Base-by-base conservation (phyloP, 129 eudicot species). In the Pulicaria dysenterica region DNA sequence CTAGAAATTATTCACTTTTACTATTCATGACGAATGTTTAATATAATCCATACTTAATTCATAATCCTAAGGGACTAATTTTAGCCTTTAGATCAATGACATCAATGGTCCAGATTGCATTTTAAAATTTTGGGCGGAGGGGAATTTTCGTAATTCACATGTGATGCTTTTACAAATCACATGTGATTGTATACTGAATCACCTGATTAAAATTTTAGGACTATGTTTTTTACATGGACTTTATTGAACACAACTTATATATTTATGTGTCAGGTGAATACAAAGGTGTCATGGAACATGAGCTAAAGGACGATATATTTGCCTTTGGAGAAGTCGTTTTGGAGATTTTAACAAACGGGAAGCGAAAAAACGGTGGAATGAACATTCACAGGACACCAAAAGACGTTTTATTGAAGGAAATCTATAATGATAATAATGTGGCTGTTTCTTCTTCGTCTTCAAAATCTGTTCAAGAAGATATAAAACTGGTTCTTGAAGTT, bases 261-360 rank as follows among this genome's bases (percentile, higher is more conserved):
- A 11, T 39, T 41, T 47, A 9, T 39, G 46, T 79, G 78, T 24
- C 89, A 92, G 98, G 87, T 57, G 88, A 82, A 69, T 72, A 77
- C 75, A 43, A 58, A 41, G 72, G 78, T 53, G 51, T 85, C 46
- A 74, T 81, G 48, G 83, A 82, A 37, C 86, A 94, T 39, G 96
- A 90, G 59, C 44, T 87, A 4, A 49, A 61, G 53, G 81, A 57
- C 54, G 98, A 94, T 68, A 73, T 94, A n/a, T 82, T 75, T 77
- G 81, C 67, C 78, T 94, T 90, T 39, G 99, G 99, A 15, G 86
- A 81, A 78, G 37, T 90, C 5, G 73, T 84, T 53, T 69, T 94
- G 50, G 93, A 94, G 76, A 80, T 86, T 40, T 75, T 90, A 58
- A 84, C 91, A 17, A 83, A 88, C 51, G 97, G 99, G 5, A 86